Evolutionary conservation across 768 basidiomycete species (phyloP).

Genomic region (Jaapia argillacea): DNA sequence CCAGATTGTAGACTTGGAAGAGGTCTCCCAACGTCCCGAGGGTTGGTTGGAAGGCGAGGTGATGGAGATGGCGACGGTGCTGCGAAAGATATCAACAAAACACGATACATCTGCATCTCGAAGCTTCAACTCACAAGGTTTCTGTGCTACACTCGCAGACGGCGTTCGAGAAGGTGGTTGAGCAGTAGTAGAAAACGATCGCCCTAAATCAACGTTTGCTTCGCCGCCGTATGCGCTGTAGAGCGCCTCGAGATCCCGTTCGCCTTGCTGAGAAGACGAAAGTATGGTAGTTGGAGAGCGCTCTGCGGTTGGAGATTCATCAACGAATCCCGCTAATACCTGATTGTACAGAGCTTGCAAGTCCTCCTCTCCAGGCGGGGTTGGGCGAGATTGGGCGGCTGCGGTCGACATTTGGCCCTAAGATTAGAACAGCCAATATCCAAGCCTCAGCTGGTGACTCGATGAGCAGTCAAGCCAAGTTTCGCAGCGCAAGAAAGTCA

Average conservation of each 20-base stretch:
- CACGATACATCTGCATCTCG: conserved; percentile 1
- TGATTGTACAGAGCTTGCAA: conserved; percentile 68
- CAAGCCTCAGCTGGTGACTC: too few species aligned
- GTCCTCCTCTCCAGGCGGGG: conserved; percentile 51
- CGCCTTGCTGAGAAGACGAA: conserved; percentile 5
- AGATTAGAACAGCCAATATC: too few species aligned
- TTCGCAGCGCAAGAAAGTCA: too few species aligned
- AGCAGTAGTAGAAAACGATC: too few species aligned
- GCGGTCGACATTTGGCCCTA: conserved; percentile 30
- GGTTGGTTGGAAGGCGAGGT: too few species aligned
- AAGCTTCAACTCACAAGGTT: neutral
- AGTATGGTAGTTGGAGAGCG: conserved; percentile 12
- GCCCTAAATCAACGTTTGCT: neutral
- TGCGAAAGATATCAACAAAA: too few species aligned
- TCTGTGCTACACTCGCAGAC: conserved; percentile 1
- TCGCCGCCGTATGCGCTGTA: conserved; percentile 12
- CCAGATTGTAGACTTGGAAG: too few species aligned
- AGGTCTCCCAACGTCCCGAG: too few species aligned
- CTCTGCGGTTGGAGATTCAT: conserved; percentile 29
- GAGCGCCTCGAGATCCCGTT: conserved; percentile 8
- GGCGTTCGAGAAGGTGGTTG: conserved; percentile 2
- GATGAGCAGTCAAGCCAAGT: too few species aligned
- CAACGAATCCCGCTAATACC: conserved; percentile 59
- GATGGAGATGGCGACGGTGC: too few species aligned
- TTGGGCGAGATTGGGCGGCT: neutral